Evolutionary conservation across 345 rosid genomes (phyloP).

Genomic region (Citrus medica): DNA sequence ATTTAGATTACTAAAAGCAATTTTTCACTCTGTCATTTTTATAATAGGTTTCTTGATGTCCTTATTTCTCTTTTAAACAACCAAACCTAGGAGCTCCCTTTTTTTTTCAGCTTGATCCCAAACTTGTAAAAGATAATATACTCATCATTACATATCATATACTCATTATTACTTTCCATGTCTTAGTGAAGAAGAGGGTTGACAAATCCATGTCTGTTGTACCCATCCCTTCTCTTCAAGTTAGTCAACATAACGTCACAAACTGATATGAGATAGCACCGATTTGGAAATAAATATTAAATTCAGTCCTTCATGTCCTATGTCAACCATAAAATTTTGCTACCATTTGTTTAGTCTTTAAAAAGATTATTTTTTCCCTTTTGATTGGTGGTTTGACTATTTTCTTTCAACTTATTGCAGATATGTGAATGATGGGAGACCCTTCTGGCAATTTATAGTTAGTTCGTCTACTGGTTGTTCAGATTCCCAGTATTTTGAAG

Average conservation of each 20-base stretch:
- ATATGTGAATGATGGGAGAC: slow-evolving; percentile 90
- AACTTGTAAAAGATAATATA: not conserved
- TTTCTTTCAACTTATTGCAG: slow-evolving; percentile 33
- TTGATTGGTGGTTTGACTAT: not conserved
- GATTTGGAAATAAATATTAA: not conserved
- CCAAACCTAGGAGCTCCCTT: not conserved
- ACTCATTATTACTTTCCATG: not conserved
- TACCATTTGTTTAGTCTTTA: not conserved
- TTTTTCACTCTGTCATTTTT: not conserved
- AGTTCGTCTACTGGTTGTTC: slow-evolving; percentile 94
- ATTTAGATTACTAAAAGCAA: not conserved
- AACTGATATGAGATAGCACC: not conserved
- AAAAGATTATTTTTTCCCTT: not conserved
- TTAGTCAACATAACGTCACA: not conserved
- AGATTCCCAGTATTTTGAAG: slow-evolving; percentile 83
- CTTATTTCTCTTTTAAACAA: not conserved
- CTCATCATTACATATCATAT: not conserved
- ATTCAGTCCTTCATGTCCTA: not conserved
- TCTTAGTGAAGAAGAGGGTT: not conserved
- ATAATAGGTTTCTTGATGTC: not conserved
- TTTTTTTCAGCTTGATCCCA: not conserved
- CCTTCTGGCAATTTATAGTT: slow-evolving; percentile 92
- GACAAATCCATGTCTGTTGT: not conserved
- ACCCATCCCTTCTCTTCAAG: not conserved
- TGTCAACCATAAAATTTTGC: not conserved